These are phyloP conservation scores for Solanum sejunctum DNA, from an alignment of 257 asterid species.

Conservation along the genomic window DNA sequence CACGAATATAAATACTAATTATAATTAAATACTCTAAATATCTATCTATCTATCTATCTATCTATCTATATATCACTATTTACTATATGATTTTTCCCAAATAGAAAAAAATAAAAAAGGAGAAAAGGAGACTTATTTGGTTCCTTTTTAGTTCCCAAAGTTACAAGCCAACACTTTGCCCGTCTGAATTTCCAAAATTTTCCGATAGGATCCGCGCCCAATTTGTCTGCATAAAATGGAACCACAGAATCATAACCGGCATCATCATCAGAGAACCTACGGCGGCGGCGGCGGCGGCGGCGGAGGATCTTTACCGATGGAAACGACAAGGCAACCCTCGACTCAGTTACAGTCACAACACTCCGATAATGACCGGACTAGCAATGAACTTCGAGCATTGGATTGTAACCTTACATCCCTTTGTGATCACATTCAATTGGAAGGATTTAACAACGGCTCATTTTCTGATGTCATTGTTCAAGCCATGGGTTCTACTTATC, in stretches of 20 bases:
- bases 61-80: no score
- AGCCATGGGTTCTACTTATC: constrained; percentile 72
- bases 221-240: constrained; percentile 2
- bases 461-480: constrained; percentile 84
- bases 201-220: background rate
- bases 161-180: background rate
- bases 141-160: background rate
- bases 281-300: constrained; percentile 30
- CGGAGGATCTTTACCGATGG: constrained; percentile 32
- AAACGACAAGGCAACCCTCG: constrained; percentile 48
- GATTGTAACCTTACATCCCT: constrained; percentile 86
- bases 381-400: constrained; percentile 38
- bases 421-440: constrained; percentile 81
- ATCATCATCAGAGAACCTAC: constrained; percentile 18
- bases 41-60: no score
- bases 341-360: constrained; percentile 6
- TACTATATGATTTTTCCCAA: no score
- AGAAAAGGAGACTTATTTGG: background rate
- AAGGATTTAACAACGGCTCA: constrained; percentile 77
- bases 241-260: constrained; percentile 11
- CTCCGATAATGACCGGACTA: constrained; percentile 26
- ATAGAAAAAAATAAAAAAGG: background rate
- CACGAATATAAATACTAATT: no score
- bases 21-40: no score
- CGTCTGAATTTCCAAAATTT: background rate